Conservation (phyloP, 225 moss, liverwort and hornwort species). For the Rhytidiadelphus loreus region DNA sequence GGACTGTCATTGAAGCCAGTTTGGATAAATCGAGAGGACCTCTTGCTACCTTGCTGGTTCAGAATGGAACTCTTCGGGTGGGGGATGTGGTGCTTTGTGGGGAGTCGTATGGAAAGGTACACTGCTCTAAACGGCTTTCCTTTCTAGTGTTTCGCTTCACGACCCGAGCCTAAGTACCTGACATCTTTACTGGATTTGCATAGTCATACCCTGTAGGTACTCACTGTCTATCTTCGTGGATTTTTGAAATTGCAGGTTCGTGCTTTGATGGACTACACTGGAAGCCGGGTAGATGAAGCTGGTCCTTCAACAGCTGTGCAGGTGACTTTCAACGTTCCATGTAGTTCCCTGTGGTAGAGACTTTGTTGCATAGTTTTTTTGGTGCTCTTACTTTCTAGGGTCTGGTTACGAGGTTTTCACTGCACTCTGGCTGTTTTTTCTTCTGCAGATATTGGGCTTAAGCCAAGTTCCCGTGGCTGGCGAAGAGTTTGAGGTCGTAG, state of each 20-base stretch:
- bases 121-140: neutral
- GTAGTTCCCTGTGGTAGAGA: neutral
- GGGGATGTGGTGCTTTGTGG: conserved; percentile 91
- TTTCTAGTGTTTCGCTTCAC: neutral
- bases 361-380: neutral
- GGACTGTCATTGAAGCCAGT: conserved; percentile 84
- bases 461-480: conserved; percentile 79
- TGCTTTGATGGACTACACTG: conserved; percentile 82
- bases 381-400: neutral
- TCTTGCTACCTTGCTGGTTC: conserved; percentile 72
- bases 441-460: conserved; percentile 73
- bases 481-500: conserved; percentile 73
- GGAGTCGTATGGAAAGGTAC: conserved; percentile 87
- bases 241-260: conserved; percentile 53
- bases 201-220: neutral
- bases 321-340: conserved; percentile 17
- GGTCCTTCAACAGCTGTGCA: conserved; percentile 92
- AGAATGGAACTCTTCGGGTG: conserved; percentile 81
- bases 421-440: neutral
- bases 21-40: conserved; percentile 81
- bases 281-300: conserved; percentile 66
- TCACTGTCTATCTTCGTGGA: neutral
- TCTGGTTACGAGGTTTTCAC: neutral
- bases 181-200: neutral
- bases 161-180: neutral